Evolutionary conservation across 345 rosid genomes (phyloP).

Genomic region (Abelmoschus esculentus): DNA sequence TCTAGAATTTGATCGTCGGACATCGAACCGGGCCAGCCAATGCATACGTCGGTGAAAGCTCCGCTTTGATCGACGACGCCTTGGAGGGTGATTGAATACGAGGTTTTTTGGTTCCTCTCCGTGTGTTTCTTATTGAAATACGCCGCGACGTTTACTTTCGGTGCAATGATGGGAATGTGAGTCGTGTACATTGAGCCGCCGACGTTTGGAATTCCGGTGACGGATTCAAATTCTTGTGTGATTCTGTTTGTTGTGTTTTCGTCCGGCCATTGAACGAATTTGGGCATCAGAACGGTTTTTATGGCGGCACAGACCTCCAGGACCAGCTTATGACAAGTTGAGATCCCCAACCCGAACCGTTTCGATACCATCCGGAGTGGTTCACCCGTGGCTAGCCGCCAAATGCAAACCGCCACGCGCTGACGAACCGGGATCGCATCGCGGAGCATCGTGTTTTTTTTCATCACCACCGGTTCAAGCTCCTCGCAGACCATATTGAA

Average conservation of each 20-base stretch:
- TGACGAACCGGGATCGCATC: not conserved
- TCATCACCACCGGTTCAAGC: too few species aligned
- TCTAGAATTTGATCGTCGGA: not conserved
- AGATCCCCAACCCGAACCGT: conserved; percentile 2
- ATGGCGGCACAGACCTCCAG: conserved; percentile 2
- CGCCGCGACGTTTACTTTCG: not conserved
- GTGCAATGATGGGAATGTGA: conserved; percentile 5
- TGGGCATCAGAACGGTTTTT: not conserved
- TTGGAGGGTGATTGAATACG: not conserved
- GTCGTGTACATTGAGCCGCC: conserved; percentile 7
- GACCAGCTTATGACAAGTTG: conserved; percentile 5
- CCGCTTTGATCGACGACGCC: not conserved
- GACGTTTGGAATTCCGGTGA: not conserved
- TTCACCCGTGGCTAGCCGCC: conserved; percentile 8
- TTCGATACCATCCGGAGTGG: conserved; percentile 10
- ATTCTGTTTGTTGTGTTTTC: not conserved
- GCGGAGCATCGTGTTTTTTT: too few species aligned
- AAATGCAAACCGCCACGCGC: conserved; percentile 9
- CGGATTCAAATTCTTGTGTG: not conserved
- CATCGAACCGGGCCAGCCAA: conserved; percentile 2
- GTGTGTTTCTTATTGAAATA: not conserved
- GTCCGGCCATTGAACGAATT: not conserved
- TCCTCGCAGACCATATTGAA: too few species aligned
- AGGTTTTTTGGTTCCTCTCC: not conserved
- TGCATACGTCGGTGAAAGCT: not conserved